Percentiles rank a stretch among this genome's conserved stretches.
Evolutionary conservation across 441 rosid species (phyloP).

Genomic region (Mallotus japonicus): DNA sequence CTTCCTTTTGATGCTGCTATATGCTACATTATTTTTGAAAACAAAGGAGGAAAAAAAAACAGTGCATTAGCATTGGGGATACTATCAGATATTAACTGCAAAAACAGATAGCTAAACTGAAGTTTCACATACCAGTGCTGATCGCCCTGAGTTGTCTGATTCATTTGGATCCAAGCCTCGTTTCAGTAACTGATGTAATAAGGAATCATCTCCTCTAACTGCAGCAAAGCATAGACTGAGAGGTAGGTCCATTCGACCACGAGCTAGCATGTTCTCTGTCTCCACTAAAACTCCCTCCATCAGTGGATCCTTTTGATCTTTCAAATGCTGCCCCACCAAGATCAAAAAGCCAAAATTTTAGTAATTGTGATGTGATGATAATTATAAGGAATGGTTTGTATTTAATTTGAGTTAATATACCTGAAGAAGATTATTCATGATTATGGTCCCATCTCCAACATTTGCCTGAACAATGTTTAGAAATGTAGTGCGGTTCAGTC

Average conservation of each 20-base stretch:
- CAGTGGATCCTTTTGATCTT: conserved; percentile 57
- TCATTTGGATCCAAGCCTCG: conserved; percentile 77
- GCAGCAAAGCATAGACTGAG: conserved; percentile 66
- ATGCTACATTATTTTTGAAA: conserved; percentile 38
- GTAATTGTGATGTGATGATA: no score
- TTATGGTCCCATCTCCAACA: conserved; percentile 83
- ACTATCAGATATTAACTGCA: background rate
- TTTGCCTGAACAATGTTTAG: conserved; percentile 78
- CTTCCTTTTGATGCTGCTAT: conserved; percentile 71
- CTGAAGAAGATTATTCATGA: conserved; percentile 88
- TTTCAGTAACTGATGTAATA: conserved; percentile 54
- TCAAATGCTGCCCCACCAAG: conserved; percentile 50
- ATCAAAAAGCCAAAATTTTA: background rate
- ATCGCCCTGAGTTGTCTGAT: conserved; percentile 62
- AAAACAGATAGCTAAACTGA: background rate
- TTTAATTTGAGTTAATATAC: conserved; percentile 31
- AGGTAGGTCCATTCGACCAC: conserved; percentile 72
- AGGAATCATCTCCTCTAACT: conserved; percentile 53
- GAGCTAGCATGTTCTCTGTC: conserved; percentile 67
- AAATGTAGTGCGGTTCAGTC: conserved; percentile 73
- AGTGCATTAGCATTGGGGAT: background rate
- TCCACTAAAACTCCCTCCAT: conserved; percentile 61
- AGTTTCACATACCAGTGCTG: conserved; percentile 52
- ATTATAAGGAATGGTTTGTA: background rate
- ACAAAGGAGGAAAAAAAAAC: background rate